Evolutionary conservation across 2,329 filamentous ascomycete genomes (phyloP).

Genomic region (Bipolaris victoriae): DNA sequence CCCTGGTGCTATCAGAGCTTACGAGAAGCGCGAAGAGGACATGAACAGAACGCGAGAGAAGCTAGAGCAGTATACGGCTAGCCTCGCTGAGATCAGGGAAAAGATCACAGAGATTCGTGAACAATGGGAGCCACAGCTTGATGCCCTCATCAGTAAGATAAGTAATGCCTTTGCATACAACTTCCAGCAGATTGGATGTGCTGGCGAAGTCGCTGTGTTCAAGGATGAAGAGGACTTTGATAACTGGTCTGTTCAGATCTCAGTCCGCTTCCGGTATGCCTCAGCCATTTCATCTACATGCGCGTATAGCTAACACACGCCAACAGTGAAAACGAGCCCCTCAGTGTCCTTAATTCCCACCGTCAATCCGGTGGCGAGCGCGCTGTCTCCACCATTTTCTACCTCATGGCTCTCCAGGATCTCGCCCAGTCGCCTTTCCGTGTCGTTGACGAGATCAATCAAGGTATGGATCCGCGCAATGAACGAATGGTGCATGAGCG

Average conservation of each 20-base stretch:
- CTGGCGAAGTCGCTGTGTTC: conserved; percentile 84
- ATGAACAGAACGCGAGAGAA: conserved; percentile 71
- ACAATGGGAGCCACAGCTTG: conserved; percentile 83
- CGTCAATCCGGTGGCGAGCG: conserved; percentile 96
- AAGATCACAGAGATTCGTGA: conserved; percentile 70
- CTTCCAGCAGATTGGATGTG: conserved; percentile 92
- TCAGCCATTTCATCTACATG: neutral
- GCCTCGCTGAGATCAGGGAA: conserved; percentile 61
- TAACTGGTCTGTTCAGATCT: conserved; percentile 90
- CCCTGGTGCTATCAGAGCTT: conserved; percentile 76
- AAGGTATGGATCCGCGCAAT: conserved; percentile 98
- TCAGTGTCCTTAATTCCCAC: conserved; percentile 86
- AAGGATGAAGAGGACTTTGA: conserved; percentile 92
- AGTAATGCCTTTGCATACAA: conserved; percentile 91
- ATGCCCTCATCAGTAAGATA: conserved; percentile 78
- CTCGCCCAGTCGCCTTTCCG: conserved; percentile 95
- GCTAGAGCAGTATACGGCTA: conserved; percentile 60
- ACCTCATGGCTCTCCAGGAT: conserved; percentile 95
- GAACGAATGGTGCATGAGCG: conserved; percentile 97
- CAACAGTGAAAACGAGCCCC: conserved; percentile 68
- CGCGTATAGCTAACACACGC: conserved; percentile 13
- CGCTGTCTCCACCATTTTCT: conserved; percentile 97
- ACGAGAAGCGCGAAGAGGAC: conserved; percentile 57
- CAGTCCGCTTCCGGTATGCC: conserved; percentile 86
- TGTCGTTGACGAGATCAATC: conserved; percentile 99